Evolutionary conservation across 2,329 filamentous ascomycete genomes (phyloP), one percentile per base, ranked within the genome.

Genomic region (Stagonosporopsis chrysanthemi): DNA sequence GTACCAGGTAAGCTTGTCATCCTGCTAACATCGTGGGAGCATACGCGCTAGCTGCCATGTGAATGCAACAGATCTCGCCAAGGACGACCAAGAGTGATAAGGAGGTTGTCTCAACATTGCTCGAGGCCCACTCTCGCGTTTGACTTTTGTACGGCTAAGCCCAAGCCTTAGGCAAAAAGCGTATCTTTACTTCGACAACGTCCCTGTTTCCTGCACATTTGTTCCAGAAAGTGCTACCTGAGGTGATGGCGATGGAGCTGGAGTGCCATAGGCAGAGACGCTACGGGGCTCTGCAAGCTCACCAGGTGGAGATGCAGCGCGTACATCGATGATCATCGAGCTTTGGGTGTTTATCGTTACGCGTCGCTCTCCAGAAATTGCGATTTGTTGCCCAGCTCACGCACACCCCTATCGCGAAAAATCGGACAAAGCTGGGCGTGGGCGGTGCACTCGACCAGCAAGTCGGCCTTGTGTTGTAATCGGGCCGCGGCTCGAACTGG

Each of bases 81-180:
- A 60, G 52, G 46, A 60, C 44, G 31, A 41, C 47, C 51, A 56
- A 55, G 57, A 56, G 56, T 60, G 54, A 56, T 46, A 61, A 35
- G 40, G 50, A 62, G 28, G 19, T 17, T 42, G 65, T 63, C 65
- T 63, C 64, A 66, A 65, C 56, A 61, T 46, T 60, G 62, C 59
- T 51, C 38, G 28, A 60, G 60, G 35, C 60, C 67, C 65, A 68
- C 68, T 52, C 36, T 52, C 26, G 38, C 45, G 65, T 68, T 67
- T 66, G 63, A 63, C 56, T 59, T 35, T 61, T 47, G 58, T 49
- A 47, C 49, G 44, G 57, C 61, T 58, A 65, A 63, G 59, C 56
- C 61, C 39, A 62, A 67, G 61, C 63, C 64, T 67, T 66, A 62
- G 63, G 64, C 56, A 60, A 41, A 64, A 68, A 63, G 56, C 52